These are phyloP conservation scores for Podospora didyma DNA, from an alignment of 495 filamentous ascomycete genomes.

Conservation along the genomic window DNA sequence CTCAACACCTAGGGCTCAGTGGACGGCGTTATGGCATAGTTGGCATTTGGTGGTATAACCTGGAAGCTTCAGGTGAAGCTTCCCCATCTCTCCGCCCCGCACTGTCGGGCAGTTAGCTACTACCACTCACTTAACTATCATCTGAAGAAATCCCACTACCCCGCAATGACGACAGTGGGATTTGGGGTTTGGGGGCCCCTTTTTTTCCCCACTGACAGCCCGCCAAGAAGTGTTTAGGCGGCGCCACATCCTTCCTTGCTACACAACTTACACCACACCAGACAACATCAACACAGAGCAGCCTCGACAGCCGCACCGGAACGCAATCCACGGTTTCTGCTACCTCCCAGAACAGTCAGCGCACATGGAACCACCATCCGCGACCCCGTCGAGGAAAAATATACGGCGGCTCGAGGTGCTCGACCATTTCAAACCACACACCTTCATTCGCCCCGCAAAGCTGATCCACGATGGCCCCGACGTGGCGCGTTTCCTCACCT, in stretches of 20 bases:
- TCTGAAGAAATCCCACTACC: too few species aligned
- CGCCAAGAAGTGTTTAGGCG: background rate
- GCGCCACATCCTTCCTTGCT: background rate
- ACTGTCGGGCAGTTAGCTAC: too few species aligned
- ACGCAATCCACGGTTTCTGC: background rate
- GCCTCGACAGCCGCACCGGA: background rate
- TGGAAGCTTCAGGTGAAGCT: background rate
- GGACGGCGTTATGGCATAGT: too few species aligned
- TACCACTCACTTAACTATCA: too few species aligned
- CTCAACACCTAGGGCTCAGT: background rate
- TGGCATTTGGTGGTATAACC: background rate
- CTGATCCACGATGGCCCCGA: conserved; percentile 77
- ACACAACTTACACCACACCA: background rate
- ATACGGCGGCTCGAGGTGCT: conserved; percentile 32
- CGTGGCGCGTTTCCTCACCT: conserved; percentile 69
- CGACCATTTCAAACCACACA: conserved; percentile 30
- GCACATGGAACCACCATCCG: conserved; percentile 7
- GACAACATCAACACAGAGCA: too few species aligned
- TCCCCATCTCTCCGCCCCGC: too few species aligned
- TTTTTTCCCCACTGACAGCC: background rate
- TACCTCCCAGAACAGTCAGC: background rate
- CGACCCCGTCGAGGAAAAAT: too few species aligned
- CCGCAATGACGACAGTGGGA: conserved; percentile 21
- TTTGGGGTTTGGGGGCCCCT: too few species aligned
- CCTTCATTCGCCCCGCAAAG: conserved; percentile 60